Evolutionary conservation across 768 basidiomycete species (phyloP).

Genomic region (Paxillus involutus): DNA sequence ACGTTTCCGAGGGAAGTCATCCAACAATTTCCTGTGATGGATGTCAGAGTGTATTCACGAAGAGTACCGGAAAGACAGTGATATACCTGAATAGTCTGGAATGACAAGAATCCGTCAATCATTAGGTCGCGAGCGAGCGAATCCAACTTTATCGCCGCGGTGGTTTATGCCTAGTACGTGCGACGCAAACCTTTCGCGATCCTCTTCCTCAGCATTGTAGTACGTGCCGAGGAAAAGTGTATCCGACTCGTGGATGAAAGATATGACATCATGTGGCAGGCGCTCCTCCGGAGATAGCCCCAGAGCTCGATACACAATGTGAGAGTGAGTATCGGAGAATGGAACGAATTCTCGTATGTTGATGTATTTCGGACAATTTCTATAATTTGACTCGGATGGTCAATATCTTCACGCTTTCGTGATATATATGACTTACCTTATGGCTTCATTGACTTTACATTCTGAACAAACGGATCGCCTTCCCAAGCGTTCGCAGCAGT

Average conservation of each 20-base stretch:
- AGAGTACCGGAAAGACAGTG: background rate
- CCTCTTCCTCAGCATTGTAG: no score
- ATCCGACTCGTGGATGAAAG: no score
- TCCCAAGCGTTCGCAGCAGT: no score
- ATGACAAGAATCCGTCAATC: constrained; percentile 55
- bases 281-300: constrained; percentile 34
- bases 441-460: no score
- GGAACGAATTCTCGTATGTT: constrained; percentile 53
- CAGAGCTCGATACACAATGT: constrained; percentile 34
- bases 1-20: constrained; percentile 67
- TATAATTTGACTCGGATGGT: no score
- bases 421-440: no score
- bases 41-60: background rate
- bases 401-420: no score
- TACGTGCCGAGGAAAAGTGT: no score
- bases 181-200: constrained; percentile 45
- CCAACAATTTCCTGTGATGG: constrained; percentile 51
- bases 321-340: constrained; percentile 38
- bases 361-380: no score
- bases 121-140: constrained; percentile 54
- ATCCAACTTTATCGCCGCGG: constrained; percentile 61
- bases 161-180: constrained; percentile 73
- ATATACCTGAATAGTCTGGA: constrained; percentile 59
- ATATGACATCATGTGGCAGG: constrained; percentile 51
- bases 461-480: no score